phyloP scores from a whole-genome alignment of 1,284 basidiomycete species.

The Ganoderma sinense region DNA sequence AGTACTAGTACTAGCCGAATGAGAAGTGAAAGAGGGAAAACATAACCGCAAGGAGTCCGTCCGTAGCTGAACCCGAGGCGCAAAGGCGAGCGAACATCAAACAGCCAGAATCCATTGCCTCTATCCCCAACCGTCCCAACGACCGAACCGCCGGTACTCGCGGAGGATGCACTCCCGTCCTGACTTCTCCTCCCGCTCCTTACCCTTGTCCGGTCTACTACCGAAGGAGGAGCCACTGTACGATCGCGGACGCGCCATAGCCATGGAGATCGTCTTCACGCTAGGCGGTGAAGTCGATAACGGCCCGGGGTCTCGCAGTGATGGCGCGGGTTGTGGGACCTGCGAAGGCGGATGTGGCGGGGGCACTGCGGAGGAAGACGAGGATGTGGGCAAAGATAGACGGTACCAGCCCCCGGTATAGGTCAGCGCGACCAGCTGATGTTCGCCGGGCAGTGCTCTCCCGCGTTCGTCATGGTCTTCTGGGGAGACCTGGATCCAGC shows the following conservation, averaged over 20 bases:
- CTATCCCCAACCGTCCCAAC: slow-evolving; percentile 87
- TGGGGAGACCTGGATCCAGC: slow-evolving; percentile 75
- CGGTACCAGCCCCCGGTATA: slow-evolving; percentile 95
- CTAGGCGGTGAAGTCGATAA: slow-evolving; percentile 51
- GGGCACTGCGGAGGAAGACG: slow-evolving; percentile 35
- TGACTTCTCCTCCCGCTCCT: slow-evolving; percentile 65
- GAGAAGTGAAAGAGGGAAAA: background rate
- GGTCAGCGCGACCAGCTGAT: slow-evolving; percentile 86
- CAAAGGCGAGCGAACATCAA: slow-evolving; percentile 6
- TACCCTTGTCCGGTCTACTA: slow-evolving; percentile 64
- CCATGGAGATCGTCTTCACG: slow-evolving; percentile 43
- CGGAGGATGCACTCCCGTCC: slow-evolving; percentile 70
- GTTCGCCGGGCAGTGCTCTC: slow-evolving; percentile 49
- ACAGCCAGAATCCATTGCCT: slow-evolving; percentile 10
- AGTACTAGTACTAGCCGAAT: background rate
- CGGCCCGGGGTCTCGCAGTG: slow-evolving; percentile 21
- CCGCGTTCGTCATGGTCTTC: slow-evolving; percentile 45
- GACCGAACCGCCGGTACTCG: slow-evolving; percentile 82
- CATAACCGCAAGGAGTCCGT: background rate
- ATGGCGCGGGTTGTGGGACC: slow-evolving; percentile 25
- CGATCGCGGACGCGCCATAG: slow-evolving; percentile 52
- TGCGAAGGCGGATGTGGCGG: slow-evolving; percentile 33
- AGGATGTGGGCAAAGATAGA: slow-evolving; percentile 69
- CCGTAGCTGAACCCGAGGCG: background rate
- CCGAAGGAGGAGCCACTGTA: slow-evolving; percentile 60